Base-by-base conservation (phyloP, 1,284 basidiomycete species). In the Grifola frondosa region DNA sequence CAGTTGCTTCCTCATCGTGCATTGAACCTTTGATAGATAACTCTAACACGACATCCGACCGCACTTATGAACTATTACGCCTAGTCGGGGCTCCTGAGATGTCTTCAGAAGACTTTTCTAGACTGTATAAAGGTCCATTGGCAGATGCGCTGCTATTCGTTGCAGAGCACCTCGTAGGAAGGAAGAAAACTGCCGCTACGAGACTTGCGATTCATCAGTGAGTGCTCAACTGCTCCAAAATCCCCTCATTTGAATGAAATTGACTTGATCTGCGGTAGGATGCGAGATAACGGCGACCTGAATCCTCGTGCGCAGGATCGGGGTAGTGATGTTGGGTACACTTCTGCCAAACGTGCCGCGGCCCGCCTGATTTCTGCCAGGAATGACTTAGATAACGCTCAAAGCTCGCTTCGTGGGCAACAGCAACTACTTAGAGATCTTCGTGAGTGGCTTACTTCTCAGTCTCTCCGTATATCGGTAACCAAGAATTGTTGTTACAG, bases 51-150 rank as follows among this genome's bases (percentile, higher is more conserved):
- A n/a, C n/a, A n/a, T n/a, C n/a, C n/a, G n/a, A n/a, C n/a, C n/a
- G n/a, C n/a, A n/a, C n/a, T n/a, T n/a, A n/a, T n/a, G n/a, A n/a
- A n/a, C n/a, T n/a, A n/a, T n/a, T n/a, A n/a, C n/a, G n/a, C n/a
- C n/a, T n/a, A n/a, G n/a, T 41, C 12, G 45, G 45, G 23, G 45
- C 40, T 17, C 45, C 45, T 9, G 26, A 26, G 2, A 29, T 47
- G 6, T 26, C 22, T 19, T 12, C 11, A 15, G 48, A 52, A 12
- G 53, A 52, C 4, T 26, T 52, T 24, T 28, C 22, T 5, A 39
- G 55, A 19, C 33, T 57, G 13, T 54, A 50, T 43, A 49, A 54
- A 30, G 55, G 55, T n/a, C 46, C 39, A 7, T 41, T 57, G 25
- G 50, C 41, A 2, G 45, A 53, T 20, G 40, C 48, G 1, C 35